Conservation (phyloP, 1,284 basidiomycete genomes). For the Heterobasidion annosum region DNA sequence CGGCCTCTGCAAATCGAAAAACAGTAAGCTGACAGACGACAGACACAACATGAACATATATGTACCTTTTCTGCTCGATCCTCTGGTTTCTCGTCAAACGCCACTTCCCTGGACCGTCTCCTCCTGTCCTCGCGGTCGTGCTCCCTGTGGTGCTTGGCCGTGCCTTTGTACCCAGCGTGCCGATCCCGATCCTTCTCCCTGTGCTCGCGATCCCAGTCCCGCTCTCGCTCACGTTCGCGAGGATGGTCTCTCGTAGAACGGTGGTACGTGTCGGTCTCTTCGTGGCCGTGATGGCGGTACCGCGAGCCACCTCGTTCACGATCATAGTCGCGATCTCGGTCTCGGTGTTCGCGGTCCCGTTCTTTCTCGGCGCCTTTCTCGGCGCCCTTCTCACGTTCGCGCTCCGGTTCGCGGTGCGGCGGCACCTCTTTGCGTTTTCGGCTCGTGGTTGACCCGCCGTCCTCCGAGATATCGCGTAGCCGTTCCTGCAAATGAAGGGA, state of each 20-base stretch:
- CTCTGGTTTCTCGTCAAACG: conserved; percentile 36
- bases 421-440: conserved; percentile 66
- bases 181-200: conserved; percentile 22
- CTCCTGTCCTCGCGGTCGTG: conserved; percentile 37
- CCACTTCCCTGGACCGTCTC: conserved; percentile 23
- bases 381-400: conserved; percentile 20
- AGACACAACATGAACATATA: conserved; percentile 6
- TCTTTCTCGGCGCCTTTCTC: conserved; percentile 7
- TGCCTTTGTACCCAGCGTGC: conserved; percentile 27
- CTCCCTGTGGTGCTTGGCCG: conserved; percentile 33
- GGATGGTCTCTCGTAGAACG: conserved; percentile 33
- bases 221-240: conserved; percentile 33
- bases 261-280: conserved; percentile 16
- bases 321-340: conserved; percentile 7
- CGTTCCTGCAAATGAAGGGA: conserved; percentile 51
- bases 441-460: conserved; percentile 69
- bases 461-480: conserved; percentile 65
- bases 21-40: conserved; percentile 1
- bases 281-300: conserved; percentile 9
- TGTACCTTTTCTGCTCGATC: conserved; percentile 56
- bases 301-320: conserved; percentile 18
- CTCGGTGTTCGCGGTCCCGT: conserved; percentile 20
- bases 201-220: conserved; percentile 39
- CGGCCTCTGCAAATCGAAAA: conserved; percentile 31
- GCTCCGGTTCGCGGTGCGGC: conserved; percentile 30